Percentiles rank a stretch among this genome's conserved stretches.
Conservation (phyloP, 2,329 filamentous ascomycete species). For the Aspergillus candidus region DNA sequence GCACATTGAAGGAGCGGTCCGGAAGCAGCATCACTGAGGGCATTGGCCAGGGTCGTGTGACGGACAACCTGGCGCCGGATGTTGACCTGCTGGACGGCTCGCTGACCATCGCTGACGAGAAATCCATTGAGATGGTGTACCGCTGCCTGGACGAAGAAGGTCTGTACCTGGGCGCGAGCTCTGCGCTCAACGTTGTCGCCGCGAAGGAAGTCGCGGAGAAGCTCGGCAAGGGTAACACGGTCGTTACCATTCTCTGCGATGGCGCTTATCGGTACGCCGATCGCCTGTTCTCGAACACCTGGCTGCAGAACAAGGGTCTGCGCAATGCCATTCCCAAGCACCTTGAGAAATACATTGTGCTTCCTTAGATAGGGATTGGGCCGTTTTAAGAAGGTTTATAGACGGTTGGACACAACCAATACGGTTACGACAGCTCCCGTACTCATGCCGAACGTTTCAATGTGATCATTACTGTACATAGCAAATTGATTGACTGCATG, state of each 20-base stretch:
- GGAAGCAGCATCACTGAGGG: conserved; percentile 95
- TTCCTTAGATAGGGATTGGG: conserved; percentile 51
- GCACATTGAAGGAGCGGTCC: conserved; percentile 70
- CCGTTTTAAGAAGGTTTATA: too few relatives aligned
- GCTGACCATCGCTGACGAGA: conserved; percentile 78
- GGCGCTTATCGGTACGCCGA: conserved; percentile 98
- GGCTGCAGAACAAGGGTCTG: conserved; percentile 82
- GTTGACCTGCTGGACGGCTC: conserved; percentile 79
- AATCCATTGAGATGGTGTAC: conserved; percentile 97
- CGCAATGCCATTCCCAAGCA: conserved; percentile 74
- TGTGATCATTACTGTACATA: too few relatives aligned
- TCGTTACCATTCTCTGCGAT: conserved; percentile 91
- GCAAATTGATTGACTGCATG: too few relatives aligned
- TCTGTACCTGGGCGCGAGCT: conserved; percentile 89
- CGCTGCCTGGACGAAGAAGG: conserved; percentile 93
- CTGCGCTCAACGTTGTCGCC: conserved; percentile 88
- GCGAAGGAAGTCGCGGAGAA: conserved; percentile 90
- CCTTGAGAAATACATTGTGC: conserved; percentile 87
- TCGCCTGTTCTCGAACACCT: conserved; percentile 82
- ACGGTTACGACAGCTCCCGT: too few relatives aligned
- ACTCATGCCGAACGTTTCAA: too few relatives aligned
- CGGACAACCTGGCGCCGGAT: conserved; percentile 87
- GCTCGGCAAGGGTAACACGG: conserved; percentile 78
- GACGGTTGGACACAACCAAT: too few relatives aligned
- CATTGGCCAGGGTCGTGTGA: conserved; percentile 92